A percentile compares a stretch with the other conserved stretches of the same genome.
Conservation (phyloP, 345 rosid genomes). For the Salix exigua region DNA sequence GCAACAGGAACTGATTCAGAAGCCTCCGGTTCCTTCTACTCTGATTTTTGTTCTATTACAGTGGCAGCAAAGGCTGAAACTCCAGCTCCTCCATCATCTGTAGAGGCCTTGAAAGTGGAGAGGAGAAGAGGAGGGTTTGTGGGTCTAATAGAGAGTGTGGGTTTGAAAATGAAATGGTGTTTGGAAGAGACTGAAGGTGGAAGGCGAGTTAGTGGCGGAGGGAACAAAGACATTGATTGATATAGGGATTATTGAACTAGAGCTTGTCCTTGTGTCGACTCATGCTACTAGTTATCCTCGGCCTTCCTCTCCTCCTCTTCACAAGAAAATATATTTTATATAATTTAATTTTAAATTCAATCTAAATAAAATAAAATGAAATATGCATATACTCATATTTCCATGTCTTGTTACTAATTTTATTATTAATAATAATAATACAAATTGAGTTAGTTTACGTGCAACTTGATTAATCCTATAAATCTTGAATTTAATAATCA, state of each 20-base stretch:
- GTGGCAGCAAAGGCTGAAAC: conserved; percentile 34
- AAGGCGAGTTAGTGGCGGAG: conserved; percentile 36
- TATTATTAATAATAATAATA: no score
- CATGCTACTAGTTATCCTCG: conserved; percentile 20
- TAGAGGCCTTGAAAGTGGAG: conserved; percentile 37
- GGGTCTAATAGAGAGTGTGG: conserved; percentile 32
- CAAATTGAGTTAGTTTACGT: no score
- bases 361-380: no score
- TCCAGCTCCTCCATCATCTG: conserved; percentile 52
- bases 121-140: conserved; percentile 25
- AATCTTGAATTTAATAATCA: no score
- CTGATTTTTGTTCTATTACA: conserved; percentile 29
- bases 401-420: no score
- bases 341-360: no score
- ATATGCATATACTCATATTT: no score
- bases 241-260: conserved; percentile 36
- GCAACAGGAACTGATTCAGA: conserved; percentile 14
- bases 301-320: not conserved
- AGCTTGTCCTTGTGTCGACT: not conserved
- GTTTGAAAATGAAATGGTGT: conserved; percentile 33
- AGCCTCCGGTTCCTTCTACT: conserved; percentile 16
- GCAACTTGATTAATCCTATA: no score
- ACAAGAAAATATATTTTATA: no score
- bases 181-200: conserved; percentile 27
- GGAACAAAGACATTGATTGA: conserved; percentile 61